Percentiles rank a stretch among this genome's conserved stretches.
These are phyloP conservation scores for Chiua sp. DNA, from an alignment of 1,284 basidiomycete genomes.

Conservation along the genomic window DNA sequence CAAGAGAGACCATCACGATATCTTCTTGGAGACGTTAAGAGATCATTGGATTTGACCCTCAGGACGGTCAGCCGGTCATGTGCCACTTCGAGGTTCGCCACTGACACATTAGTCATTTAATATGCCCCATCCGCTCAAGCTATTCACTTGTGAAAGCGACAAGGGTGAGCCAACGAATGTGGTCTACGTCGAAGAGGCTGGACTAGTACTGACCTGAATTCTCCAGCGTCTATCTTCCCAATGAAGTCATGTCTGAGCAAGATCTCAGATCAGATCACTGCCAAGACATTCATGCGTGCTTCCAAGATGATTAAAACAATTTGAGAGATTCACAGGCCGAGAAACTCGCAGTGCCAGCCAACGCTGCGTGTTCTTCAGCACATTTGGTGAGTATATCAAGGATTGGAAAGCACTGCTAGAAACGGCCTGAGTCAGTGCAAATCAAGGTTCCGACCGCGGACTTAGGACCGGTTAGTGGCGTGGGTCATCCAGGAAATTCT, in stretches of 20 bases:
- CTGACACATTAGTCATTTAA: not conserved
- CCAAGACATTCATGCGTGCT: slow-evolving; percentile 10
- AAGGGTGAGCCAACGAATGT: slow-evolving; percentile 19
- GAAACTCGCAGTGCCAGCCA: slow-evolving; percentile 9
- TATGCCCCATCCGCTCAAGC: not conserved
- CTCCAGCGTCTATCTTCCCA: slow-evolving; percentile 16
- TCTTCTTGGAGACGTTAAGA: slow-evolving; percentile 28
- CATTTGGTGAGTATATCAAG: slow-evolving; percentile 25
- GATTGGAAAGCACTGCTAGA: slow-evolving; percentile 22
- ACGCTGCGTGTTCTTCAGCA: slow-evolving; percentile 22
- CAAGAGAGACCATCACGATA: slow-evolving; percentile 33
- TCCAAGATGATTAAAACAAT: slow-evolving; percentile 25
- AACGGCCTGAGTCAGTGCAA: slow-evolving; percentile 14
- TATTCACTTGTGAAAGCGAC: slow-evolving; percentile 13
- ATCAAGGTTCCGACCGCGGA: slow-evolving; percentile 27
- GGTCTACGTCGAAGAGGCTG: not conserved
- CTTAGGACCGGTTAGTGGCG: slow-evolving; percentile 17
- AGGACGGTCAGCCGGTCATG: slow-evolving; percentile 27
- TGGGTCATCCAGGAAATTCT: slow-evolving; percentile 16
- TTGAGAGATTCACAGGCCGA: slow-evolving; percentile 10
- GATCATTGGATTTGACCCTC: slow-evolving; percentile 26
- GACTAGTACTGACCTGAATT: not conserved
- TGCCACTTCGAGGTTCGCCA: slow-evolving; percentile 30
- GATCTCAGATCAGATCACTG: slow-evolving; percentile 19
- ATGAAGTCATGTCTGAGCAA: slow-evolving; percentile 24